These are phyloP conservation scores for Castanea sativa DNA, from an alignment of 306 rosid genomes.

Conservation along the genomic window DNA sequence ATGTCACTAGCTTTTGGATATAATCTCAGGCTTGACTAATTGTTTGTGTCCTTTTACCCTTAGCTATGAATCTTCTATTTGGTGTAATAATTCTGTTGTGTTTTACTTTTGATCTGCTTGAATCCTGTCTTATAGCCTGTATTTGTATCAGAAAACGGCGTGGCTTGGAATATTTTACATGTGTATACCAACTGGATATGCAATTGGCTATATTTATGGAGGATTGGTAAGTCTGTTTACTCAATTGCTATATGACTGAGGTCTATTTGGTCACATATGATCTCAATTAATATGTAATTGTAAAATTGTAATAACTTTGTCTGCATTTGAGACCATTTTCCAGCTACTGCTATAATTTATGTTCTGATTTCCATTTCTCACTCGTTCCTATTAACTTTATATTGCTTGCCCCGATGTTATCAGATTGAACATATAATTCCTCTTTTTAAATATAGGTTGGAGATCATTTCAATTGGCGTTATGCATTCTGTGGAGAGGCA, in stretches of 20 bases:
- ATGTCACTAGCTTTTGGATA: conserved; percentile 1
- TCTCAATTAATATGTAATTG: background rate
- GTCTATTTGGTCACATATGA: background rate
- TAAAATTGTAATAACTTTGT: background rate
- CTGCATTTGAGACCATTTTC: background rate
- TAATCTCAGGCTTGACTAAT: background rate
- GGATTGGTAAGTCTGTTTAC: conserved; percentile 62
- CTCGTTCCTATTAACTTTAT: background rate
- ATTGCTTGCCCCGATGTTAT: conserved; percentile 5
- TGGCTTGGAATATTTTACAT: conserved; percentile 80
- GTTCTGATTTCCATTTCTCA: conserved; percentile 1
- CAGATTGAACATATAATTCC: background rate
- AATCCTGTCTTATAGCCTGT: conserved; percentile 23
- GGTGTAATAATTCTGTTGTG: background rate
- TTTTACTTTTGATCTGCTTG: background rate
- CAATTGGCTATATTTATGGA: conserved; percentile 80
- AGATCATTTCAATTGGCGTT: conserved; percentile 59
- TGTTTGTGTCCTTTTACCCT: conserved; percentile 15
- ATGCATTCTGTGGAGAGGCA: conserved; percentile 72
- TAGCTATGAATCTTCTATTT: conserved; percentile 1
- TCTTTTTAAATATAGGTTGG: conserved; percentile 57
- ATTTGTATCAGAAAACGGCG: conserved; percentile 57
- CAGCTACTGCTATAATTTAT: background rate
- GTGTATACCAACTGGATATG: conserved; percentile 87
- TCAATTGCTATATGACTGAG: background rate